A percentile compares a stretch with the other conserved stretches of the same genome.
Conservation (phyloP, 2,329 filamentous ascomycete species). For the Neopestalotiopsis rosae region DNA sequence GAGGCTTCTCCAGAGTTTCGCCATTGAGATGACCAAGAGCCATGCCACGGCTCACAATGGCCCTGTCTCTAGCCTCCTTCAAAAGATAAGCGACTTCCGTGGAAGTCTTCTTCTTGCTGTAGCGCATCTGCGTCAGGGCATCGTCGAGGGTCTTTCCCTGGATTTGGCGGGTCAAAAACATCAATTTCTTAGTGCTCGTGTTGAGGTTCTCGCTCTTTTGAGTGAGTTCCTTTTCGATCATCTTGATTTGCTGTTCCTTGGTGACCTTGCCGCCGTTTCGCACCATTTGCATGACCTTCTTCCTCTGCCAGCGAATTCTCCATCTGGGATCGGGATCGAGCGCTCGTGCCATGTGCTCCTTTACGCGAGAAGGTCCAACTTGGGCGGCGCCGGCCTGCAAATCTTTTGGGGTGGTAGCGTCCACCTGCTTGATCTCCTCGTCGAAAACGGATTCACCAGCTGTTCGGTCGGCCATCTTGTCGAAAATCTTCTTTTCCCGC, state of each 20-base stretch:
- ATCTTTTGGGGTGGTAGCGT: slow-evolving; percentile 24
- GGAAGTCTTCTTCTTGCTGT: slow-evolving; percentile 92
- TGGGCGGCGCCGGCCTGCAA: slow-evolving; percentile 14
- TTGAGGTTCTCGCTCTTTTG: slow-evolving; percentile 75
- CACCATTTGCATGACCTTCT: slow-evolving; percentile 81
- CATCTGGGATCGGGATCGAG: slow-evolving; percentile 77
- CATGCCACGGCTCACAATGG: slow-evolving; percentile 84
- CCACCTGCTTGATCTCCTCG: slow-evolving; percentile 52
- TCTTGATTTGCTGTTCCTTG: slow-evolving; percentile 69
- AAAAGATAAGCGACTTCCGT: slow-evolving; percentile 80
- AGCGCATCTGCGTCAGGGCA: slow-evolving; percentile 92
- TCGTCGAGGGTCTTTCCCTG: slow-evolving; percentile 93
- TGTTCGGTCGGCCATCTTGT: slow-evolving; percentile 49
- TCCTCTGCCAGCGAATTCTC: slow-evolving; percentile 79
- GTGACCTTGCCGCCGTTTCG: slow-evolving; percentile 69
- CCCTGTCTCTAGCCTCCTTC: slow-evolving; percentile 80
- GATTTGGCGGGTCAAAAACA: slow-evolving; percentile 85
- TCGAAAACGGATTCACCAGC: slow-evolving; percentile 67
- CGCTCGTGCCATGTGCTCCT: slow-evolving; percentile 63
- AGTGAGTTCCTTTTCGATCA: slow-evolving; percentile 60
- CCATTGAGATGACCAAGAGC: slow-evolving; percentile 63
- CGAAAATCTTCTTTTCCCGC: slow-evolving; percentile 47
- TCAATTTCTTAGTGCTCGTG: slow-evolving; percentile 91
- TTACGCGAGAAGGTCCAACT: slow-evolving; percentile 45
- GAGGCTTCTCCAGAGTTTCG: slow-evolving; percentile 45